These are phyloP conservation scores for Lachancea sp. DNA, from an alignment of 805 yeast species.

Conservation along the genomic window DNA sequence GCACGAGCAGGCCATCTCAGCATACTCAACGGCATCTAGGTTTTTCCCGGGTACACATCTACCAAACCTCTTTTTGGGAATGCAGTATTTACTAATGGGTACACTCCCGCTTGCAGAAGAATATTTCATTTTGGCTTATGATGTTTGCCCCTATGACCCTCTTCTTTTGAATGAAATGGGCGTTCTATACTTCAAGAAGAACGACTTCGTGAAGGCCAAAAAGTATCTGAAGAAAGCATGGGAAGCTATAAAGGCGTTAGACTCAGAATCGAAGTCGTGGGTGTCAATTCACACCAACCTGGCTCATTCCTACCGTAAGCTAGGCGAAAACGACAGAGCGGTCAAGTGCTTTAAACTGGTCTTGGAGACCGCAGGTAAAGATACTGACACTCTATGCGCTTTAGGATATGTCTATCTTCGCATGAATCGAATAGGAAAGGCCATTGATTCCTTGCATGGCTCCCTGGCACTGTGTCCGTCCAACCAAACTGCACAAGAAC, in stretches of 20 bases:
- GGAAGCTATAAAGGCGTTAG: slow-evolving; percentile 57
- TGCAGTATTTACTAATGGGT: slow-evolving; percentile 90
- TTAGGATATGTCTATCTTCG: slow-evolving; percentile 79
- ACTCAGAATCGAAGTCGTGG: slow-evolving; percentile 79
- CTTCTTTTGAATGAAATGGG: slow-evolving; percentile 86
- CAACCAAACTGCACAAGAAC: slow-evolving; percentile 79
- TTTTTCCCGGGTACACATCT: slow-evolving; percentile 86
- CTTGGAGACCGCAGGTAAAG: slow-evolving; percentile 57
- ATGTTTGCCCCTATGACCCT: slow-evolving; percentile 81
- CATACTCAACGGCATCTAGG: slow-evolving; percentile 91
- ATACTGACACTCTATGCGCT: slow-evolving; percentile 72
- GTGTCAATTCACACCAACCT: slow-evolving; percentile 77
- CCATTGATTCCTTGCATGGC: slow-evolving; percentile 71
- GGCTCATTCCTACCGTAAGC: slow-evolving; percentile 79
- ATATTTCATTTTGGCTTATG: slow-evolving; percentile 67
- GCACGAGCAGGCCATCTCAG: slow-evolving; percentile 96
- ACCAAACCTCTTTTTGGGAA: slow-evolving; percentile 85
- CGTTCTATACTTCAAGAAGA: slow-evolving; percentile 77
- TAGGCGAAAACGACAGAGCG: slow-evolving; percentile 57
- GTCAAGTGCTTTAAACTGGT: slow-evolving; percentile 73
- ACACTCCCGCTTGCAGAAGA: slow-evolving; percentile 80
- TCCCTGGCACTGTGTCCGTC: slow-evolving; percentile 73
- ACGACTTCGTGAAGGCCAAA: slow-evolving; percentile 63
- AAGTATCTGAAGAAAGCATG: slow-evolving; percentile 63
- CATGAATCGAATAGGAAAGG: slow-evolving; percentile 52